Conservation (phyloP, 2,329 filamentous ascomycete genomes). For the Neofusicoccum kwambonambiense region DNA sequence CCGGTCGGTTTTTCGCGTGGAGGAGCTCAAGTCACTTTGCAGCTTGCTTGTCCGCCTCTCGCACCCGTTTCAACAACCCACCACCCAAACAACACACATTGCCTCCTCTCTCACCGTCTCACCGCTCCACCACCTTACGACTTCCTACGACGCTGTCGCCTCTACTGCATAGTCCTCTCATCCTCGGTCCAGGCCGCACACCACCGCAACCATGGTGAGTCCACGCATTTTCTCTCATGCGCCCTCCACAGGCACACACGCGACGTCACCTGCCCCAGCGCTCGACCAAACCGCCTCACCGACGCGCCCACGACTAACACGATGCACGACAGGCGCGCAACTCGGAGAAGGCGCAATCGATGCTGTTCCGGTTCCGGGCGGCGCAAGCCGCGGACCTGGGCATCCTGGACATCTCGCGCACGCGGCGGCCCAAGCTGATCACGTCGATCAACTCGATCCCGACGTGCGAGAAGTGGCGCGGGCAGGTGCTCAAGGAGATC, state of each 20-base stretch:
- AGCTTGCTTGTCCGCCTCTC: not conserved
- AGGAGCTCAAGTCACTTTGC: slow-evolving; percentile 15
- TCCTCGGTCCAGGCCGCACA: not conserved
- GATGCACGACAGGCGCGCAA: slow-evolving; percentile 74
- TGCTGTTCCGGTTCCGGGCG: slow-evolving; percentile 99
- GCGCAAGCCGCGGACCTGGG: slow-evolving; percentile 94
- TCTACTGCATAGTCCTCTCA: not conserved
- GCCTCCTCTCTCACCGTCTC: not conserved
- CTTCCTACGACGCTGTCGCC: not conserved
- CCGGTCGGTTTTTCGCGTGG: slow-evolving; percentile 18
- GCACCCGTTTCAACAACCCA: slow-evolving; percentile 8
- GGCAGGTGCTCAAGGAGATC: slow-evolving; percentile 95
- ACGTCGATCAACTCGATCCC: slow-evolving; percentile 82
- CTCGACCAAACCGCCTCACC: not conserved
- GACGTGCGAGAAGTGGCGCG: slow-evolving; percentile 94
- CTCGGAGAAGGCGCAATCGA: slow-evolving; percentile 97
- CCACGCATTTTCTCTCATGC: not conserved
- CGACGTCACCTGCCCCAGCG: not conserved
- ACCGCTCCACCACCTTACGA: not conserved
- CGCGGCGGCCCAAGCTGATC: slow-evolving; percentile 86
- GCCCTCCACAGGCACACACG: not conserved
- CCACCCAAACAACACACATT: not conserved
- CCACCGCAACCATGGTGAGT: slow-evolving; percentile 12
- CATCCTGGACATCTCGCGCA: slow-evolving; percentile 89
- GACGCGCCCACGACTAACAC: not conserved